Base-by-base conservation (phyloP, 2,329 filamentous ascomycete genomes). In the Chalaropsis ovoidea region DNA sequence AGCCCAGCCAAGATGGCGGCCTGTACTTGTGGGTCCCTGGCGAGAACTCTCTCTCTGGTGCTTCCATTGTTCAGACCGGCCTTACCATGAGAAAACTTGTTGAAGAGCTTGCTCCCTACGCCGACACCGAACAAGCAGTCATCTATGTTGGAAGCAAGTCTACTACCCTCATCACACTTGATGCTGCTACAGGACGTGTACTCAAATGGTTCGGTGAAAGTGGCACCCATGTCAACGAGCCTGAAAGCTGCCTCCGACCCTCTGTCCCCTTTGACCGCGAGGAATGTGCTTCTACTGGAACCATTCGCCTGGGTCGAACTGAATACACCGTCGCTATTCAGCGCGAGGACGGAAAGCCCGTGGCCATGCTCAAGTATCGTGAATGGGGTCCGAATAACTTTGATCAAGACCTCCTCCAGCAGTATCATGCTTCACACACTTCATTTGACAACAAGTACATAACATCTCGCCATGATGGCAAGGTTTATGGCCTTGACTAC, bases 361-460 rank as follows among this genome's bases (percentile, higher is more conserved):
- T 99, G 68, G 95, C 91, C 71, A 96, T 90, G 0, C 83, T 99
- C 70, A 92, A 86, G 69, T 99, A 95, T 73, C 88, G 90, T 11
- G 94, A 99, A 74, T 99, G 94, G 94, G 86, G 86, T 0, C 89
- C 92, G 15, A 99, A 99, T 75, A 95, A 88, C 67, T 89, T 86
- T 68, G 93, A 99, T 74, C 84, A 84, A 69, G 94, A 99, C 73
- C 83, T 99, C 6, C 86, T 90, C 71, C 83, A 83, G 62, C 90
- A 97, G 72, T 94, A 97, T 72, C 58, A 66, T 43, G 61, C 64
- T 45, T 58, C 64, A 17, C 82, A 82, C 15, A 77, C 80, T 11
- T 90, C 91, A 0, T 86, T 92, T 73, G 92, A 97, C 73, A 86
- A 89, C 70, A 88, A 88, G 68, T 96, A 97, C 75, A 87, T 97